These are phyloP conservation scores for Luzula sylvatica DNA, from an alignment of 176 grass and related monocot species.

Conservation along the genomic window DNA sequence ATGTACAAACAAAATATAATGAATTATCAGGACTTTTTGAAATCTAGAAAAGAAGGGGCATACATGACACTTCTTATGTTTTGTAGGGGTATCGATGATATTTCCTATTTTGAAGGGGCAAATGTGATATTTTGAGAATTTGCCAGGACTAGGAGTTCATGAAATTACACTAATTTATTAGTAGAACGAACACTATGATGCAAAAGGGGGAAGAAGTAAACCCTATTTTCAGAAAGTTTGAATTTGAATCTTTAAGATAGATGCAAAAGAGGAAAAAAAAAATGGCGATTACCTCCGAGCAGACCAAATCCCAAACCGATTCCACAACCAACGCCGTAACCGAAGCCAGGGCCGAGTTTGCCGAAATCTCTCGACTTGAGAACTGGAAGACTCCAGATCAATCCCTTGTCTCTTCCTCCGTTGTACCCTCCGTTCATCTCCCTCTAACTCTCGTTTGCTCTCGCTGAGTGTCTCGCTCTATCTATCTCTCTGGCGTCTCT, in stretches of 20 bases:
- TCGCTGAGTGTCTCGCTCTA: background rate
- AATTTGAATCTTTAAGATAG: too few relatives aligned
- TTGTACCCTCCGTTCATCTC: slow-evolving; percentile 27
- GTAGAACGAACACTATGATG: background rate
- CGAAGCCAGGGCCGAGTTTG: slow-evolving; percentile 63
- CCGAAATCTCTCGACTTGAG: slow-evolving; percentile 51
- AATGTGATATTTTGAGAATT: too few relatives aligned
- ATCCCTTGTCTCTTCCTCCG: slow-evolving; percentile 26
- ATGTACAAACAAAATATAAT: too few relatives aligned
- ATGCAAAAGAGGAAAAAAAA: background rate
- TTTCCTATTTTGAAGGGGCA: too few relatives aligned
- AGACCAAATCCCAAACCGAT: slow-evolving; percentile 67
- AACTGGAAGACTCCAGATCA: slow-evolving; percentile 47
- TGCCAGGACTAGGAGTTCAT: too few relatives aligned
- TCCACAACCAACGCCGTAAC: slow-evolving; percentile 73
- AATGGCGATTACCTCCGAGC: slow-evolving; percentile 44
- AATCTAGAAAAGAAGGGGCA: too few relatives aligned
- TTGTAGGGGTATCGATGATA: too few relatives aligned
- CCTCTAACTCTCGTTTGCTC: background rate
- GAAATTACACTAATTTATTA: background rate
- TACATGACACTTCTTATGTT: too few relatives aligned
- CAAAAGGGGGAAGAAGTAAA: background rate
- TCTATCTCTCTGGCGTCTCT: background rate
- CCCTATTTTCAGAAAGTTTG: too few relatives aligned
- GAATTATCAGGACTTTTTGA: too few relatives aligned